Conservation (phyloP, 352 stramenopile genomes). For the Globisporangium polare region DNA sequence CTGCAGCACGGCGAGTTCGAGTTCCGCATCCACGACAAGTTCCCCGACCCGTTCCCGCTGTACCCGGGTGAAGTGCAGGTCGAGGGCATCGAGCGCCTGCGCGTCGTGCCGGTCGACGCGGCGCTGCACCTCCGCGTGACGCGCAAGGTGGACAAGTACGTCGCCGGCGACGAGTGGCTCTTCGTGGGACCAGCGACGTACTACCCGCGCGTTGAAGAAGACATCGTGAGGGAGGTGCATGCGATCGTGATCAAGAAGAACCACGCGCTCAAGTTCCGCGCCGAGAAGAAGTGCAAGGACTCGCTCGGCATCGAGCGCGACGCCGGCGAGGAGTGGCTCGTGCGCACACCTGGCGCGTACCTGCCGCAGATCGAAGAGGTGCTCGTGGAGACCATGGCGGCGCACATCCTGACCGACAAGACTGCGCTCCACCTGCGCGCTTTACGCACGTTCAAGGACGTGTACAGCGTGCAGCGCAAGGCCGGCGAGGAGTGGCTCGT, state of each 20-base stretch:
- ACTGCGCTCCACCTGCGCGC: constrained; percentile 62
- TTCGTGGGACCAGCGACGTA: constrained; percentile 73
- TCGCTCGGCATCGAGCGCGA: constrained; percentile 53
- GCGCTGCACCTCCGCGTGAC: constrained; percentile 62
- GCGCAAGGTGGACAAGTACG: constrained; percentile 50
- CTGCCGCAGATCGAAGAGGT: constrained; percentile 75
- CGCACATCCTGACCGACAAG: constrained; percentile 64
- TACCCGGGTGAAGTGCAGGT: constrained; percentile 67
- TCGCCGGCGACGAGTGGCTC: constrained; percentile 72
- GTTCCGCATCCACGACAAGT: constrained; percentile 71
- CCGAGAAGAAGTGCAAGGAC: constrained; percentile 79
- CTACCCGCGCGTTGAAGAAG: constrained; percentile 68
- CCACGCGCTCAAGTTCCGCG: constrained; percentile 74
- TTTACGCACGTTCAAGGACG: constrained; percentile 67
- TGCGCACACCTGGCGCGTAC: constrained; percentile 67
- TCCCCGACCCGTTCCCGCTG: constrained; percentile 72
- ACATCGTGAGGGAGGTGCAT: constrained; percentile 46
- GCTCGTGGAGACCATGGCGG: constrained; percentile 51
- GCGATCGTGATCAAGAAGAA: constrained; percentile 79
- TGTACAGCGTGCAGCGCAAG: constrained; percentile 65
- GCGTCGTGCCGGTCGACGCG: constrained; percentile 52
- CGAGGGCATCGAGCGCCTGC: constrained; percentile 49
- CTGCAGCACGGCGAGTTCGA: constrained; percentile 75
- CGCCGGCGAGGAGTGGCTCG: constrained; percentile 77
- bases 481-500: constrained; percentile 81